Evolutionary conservation across 306 rosid genomes (phyloP).

Genomic region (Rubus idaeus): DNA sequence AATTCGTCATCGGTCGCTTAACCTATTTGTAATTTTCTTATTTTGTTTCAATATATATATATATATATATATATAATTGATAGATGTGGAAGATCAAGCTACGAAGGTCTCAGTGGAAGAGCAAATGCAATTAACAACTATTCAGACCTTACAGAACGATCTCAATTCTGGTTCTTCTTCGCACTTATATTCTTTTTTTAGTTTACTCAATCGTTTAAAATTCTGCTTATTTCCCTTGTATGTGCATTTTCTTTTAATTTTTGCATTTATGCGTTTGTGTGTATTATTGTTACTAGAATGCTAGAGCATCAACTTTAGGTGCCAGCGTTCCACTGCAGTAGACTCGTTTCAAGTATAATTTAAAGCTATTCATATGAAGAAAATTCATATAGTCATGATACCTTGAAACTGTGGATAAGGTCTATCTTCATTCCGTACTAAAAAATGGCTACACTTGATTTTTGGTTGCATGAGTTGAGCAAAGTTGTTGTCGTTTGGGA

Average conservation of each 20-base stretch:
- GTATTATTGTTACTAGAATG: no score
- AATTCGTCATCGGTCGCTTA: background rate
- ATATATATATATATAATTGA: background rate
- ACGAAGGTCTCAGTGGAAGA: slow-evolving; percentile 80
- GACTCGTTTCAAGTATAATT: background rate
- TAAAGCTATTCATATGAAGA: background rate
- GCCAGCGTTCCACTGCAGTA: background rate
- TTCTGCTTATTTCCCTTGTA: background rate
- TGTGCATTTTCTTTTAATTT: no score
- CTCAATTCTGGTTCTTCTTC: slow-evolving; percentile 50
- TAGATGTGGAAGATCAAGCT: slow-evolving; percentile 86
- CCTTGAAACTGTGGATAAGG: background rate
- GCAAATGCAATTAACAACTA: slow-evolving; percentile 60
- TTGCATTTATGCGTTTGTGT: no score
- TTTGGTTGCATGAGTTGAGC: no score
- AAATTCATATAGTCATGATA: background rate
- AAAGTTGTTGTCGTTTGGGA: background rate
- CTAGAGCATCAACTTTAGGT: background rate
- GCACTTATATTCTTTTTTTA: background rate
- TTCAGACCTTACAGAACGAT: slow-evolving; percentile 61
- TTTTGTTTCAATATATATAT: background rate
- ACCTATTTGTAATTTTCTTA: background rate
- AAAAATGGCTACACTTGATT: background rate
- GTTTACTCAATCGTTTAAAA: no score
- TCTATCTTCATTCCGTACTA: background rate